Evolutionary conservation across 1,139 yeast species (phyloP), one percentile per base, ranked within the genome.

Genomic region (Debaryomyces psychrophilus): DNA sequence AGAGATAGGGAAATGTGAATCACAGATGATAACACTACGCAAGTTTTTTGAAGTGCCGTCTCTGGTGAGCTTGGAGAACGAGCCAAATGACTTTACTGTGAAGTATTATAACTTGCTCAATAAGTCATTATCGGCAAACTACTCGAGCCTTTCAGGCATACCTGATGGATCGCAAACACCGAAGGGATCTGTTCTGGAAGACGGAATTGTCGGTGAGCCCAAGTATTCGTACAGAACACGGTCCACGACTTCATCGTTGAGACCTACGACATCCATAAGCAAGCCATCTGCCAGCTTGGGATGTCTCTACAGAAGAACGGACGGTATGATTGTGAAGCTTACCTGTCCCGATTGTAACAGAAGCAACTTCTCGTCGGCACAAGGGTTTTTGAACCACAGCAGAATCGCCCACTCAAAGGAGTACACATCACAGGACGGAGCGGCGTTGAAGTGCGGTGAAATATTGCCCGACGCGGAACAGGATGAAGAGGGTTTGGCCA

Each of bases 341-440:
- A 82, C 82, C 6, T 87, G 95, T 60, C 82, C 85, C 0, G 79
- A 76, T 45, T 87, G 95, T 62, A 77, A 73, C 12, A 68, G 93
- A 46, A 77, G 82, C 43, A 87, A 86, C 51, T 87, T 87, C 59
- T 82, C 88, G 6, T 81, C 88, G 11, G 89, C 90, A 0, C 95
- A 87, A 60, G 95, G 95, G 20, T 86, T 87, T 51, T 73, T 87
- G 35, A 87, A 86, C 60, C 95, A 87, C 60, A 79, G 87, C 51
- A 69, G 95, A 51, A 77, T 85, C 23, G 87, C 92, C 3, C 95
- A 87, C 60, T 70, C 81, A n/a, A 79, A 78, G 48, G 90, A 85
- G 50, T 86, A 80, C 53, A 77, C 85, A 5, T 82, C 87, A 6
- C 93, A 86, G 57, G 92, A 86, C 53, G 79, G 85, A 9, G 92